A percentile compares a stretch with the other conserved stretches of the same genome.
Conservation (phyloP, 345 rosid species). For the Nasturtium officinale region DNA sequence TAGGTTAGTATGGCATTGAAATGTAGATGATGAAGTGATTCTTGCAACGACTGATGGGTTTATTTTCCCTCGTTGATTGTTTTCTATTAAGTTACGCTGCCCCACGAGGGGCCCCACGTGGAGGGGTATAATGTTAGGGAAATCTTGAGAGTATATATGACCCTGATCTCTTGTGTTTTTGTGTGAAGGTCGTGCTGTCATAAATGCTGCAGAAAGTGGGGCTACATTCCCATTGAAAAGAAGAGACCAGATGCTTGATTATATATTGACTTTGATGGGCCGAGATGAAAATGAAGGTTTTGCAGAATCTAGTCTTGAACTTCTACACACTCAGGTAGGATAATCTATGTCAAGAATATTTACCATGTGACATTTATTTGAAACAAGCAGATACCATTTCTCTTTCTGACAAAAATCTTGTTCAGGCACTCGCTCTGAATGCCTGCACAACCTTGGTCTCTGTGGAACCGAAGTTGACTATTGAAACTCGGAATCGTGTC, state of each 20-base stretch:
- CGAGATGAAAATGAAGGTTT: constrained; percentile 78
- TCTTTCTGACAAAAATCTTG: constrained; percentile 41
- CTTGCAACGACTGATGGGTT: neutral
- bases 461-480: constrained; percentile 93
- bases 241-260: constrained; percentile 87
- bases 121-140: constrained; percentile 21
- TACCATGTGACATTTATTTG: constrained; percentile 21
- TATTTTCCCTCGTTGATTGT: constrained; percentile 13
- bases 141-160: constrained; percentile 23
- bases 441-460: constrained; percentile 97
- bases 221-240: constrained; percentile 84
- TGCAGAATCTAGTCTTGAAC: constrained; percentile 88
- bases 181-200: constrained; percentile 84
- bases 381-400: constrained; percentile 27
- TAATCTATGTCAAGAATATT: constrained; percentile 18
- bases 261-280: constrained; percentile 93
- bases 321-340: constrained; percentile 77
- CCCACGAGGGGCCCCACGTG: no score
- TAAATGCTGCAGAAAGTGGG: constrained; percentile 89
- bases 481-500: constrained; percentile 89
- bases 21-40: constrained; percentile 19
- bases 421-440: constrained; percentile 87
- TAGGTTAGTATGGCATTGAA: constrained; percentile 56
- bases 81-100: constrained; percentile 7
- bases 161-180: constrained; percentile 36